Evolutionary conservation across 352 stramenopile genomes (phyloP), one percentile per base, ranked within the genome.

Genomic region (Elongisporangium prolatum): DNA sequence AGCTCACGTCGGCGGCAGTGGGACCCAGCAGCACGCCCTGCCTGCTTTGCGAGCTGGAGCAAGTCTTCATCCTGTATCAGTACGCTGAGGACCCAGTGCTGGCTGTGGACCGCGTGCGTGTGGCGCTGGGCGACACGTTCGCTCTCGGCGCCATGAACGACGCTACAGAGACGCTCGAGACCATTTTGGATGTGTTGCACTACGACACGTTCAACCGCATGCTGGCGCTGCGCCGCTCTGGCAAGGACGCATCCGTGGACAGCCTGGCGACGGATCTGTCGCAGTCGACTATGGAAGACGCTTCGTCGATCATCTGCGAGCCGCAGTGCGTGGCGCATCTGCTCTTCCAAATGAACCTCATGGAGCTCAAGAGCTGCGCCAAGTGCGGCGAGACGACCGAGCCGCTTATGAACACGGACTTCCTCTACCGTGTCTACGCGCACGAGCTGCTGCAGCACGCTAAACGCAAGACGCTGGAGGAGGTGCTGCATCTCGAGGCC

Each of bases 291-390:
- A 60, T 77, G 13, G 67, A 80, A 18, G 81, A 91, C 58, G 80
- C 77, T 21, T 78, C 69, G 13, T 61, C 80, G 13, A 90, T 89
- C 61, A 71, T 87, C 18, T 94, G 84, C 48, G 81, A 90, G 58
- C 84, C 84, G 49, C 78, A 89, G 60, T 94, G 84, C 54, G 77
- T 94, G 21, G 82, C 82, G 21, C 84, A 94, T 57, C 58, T 88
- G 61, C 63, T 94, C 7, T 94, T 94, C 70, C 82, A 94, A 63
- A 90, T 90, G 82, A 89, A 92, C 56, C 70, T 94, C 54, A 90
- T 94, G 82, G 84, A 94, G 63, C 74, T 92, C 20, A 77, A 79
- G 57, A 72, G 74, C 48, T 94, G 84, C 57, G 48, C 60, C 5
- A 64, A 71, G 21, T 94, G 84, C 56, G 70, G 67, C 6, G 75